A percentile compares a stretch with the other conserved stretches of the same genome.
phyloP scores from a whole-genome alignment of 2,329 filamentous ascomycete species.

The Diplodia corticola region DNA sequence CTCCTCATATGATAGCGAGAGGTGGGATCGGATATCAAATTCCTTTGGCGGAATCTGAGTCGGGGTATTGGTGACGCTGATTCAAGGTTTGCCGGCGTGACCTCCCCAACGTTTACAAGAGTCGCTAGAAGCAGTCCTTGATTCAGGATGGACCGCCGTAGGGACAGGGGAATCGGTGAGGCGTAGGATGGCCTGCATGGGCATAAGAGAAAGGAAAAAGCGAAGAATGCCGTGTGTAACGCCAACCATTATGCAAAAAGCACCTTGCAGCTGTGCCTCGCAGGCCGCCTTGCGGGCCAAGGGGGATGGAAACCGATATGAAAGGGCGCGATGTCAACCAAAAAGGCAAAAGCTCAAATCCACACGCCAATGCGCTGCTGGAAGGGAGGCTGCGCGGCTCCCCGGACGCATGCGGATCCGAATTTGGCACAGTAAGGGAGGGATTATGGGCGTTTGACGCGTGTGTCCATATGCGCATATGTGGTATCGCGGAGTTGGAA shows the following conservation, averaged over 20 bases:
- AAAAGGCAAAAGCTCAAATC: neutral
- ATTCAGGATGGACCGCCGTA: slow-evolving; percentile 20
- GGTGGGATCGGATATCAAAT: neutral
- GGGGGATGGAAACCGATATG: neutral
- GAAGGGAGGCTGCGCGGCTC: neutral
- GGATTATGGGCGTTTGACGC: neutral
- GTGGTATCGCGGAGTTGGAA: neutral
- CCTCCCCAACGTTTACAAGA: neutral
- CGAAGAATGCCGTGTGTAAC: slow-evolving; percentile 5
- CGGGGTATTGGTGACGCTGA: neutral
- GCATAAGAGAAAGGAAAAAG: neutral
- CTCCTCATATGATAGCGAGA: neutral
- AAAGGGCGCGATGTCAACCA: neutral
- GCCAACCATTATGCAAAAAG: neutral
- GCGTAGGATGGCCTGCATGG: too few relatives aligned
- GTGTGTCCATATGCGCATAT: neutral
- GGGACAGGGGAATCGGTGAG: slow-evolving; percentile 12
- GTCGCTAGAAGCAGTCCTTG: neutral
- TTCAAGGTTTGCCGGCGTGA: neutral
- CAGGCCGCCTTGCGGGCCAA: neutral
- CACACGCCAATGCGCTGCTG: neutral
- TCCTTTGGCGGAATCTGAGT: neutral
- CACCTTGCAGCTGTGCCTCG: neutral
- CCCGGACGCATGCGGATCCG: slow-evolving; percentile 16
- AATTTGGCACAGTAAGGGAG: neutral